phyloP scores from a whole-genome alignment of 1,284 basidiomycete genomes.

The Cystobasidium pallidum region DNA sequence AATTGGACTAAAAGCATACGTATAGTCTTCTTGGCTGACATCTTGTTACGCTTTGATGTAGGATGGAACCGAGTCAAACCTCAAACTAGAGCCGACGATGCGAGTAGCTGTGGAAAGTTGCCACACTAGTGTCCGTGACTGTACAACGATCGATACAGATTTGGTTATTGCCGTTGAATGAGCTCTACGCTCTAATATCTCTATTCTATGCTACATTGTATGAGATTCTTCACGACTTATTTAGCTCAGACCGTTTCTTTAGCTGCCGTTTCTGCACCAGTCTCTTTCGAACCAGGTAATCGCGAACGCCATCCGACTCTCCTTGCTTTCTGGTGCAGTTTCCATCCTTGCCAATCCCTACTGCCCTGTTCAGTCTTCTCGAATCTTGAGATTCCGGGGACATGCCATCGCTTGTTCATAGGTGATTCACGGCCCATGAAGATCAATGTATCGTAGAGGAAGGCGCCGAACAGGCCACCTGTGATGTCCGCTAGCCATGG shows the following conservation, averaged over 20 bases:
- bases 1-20: neutral
- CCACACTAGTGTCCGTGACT: too few species aligned
- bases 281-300: neutral
- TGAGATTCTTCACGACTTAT: neutral
- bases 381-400: neutral
- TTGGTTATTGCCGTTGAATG: too few species aligned
- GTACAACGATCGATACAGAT: too few species aligned
- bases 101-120: too few species aligned
- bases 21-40: slow-evolving; percentile 17
- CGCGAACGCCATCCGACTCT: slow-evolving; percentile 11
- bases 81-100: too few species aligned
- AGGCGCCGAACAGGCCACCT: slow-evolving; percentile 55
- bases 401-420: slow-evolving; percentile 39
- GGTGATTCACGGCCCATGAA: slow-evolving; percentile 56
- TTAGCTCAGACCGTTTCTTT: neutral
- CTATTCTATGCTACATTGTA: neutral
- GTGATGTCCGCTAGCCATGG: slow-evolving; percentile 56
- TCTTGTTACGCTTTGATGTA: neutral
- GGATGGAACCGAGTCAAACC: neutral
- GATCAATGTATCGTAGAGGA: slow-evolving; percentile 56
- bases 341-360: slow-evolving; percentile 10
- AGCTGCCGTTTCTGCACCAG: neutral
- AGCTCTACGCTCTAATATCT: too few species aligned
- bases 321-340: slow-evolving; percentile 4
- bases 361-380: neutral